Base-by-base conservation (phyloP, 306 rosid species). In the Cucurbita ficifolia region DNA sequence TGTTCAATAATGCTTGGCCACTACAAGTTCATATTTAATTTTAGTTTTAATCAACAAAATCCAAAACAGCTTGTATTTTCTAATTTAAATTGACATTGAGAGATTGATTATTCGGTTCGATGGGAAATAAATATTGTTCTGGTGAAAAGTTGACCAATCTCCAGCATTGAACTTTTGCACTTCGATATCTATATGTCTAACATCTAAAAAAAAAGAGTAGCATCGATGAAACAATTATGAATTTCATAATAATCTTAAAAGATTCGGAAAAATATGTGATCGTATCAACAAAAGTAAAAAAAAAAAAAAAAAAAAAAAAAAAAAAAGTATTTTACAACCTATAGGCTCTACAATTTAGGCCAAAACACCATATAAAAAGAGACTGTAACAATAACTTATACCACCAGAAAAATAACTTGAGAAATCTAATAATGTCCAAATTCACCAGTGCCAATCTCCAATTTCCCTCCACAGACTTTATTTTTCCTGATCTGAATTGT, bases 401-500 rank as follows among this genome's bases (percentile, higher is more conserved):
- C 63, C 63, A 57, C 54, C 54, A 50, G 17, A 50, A 12, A 57
- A 56, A 57, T 57, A 57, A 24, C 40, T 21, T 57, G 7, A 24
- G 35, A 56, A 56, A 22, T 14, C 35, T 56, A 56, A 56, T 48
- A 4, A 48, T 48, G 52, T 48, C 52, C 52, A 48, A 48, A 48
- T 56, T 57, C 62, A 22, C n/a, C 62, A 57, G 62, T 22, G 17
- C 63, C 16, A 58, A 65, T 65, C 36, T 43, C 13, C 16, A 64
- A 63, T 10, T 18, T 22, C 42, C 24, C 38, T 61, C 13, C 56
- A 14, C 42, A 33, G 5, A 29, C 46, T 3, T 17, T 36, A 75
- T 71, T 83, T 70, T 74, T 77, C 90, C 82, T 54, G 73, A 73
- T 79, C 79, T 8, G 86, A 76, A 29, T 82, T 79, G 35, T 83